Conservation (phyloP, 495 filamentous ascomycete species). For the Penicillium angulare region DNA sequence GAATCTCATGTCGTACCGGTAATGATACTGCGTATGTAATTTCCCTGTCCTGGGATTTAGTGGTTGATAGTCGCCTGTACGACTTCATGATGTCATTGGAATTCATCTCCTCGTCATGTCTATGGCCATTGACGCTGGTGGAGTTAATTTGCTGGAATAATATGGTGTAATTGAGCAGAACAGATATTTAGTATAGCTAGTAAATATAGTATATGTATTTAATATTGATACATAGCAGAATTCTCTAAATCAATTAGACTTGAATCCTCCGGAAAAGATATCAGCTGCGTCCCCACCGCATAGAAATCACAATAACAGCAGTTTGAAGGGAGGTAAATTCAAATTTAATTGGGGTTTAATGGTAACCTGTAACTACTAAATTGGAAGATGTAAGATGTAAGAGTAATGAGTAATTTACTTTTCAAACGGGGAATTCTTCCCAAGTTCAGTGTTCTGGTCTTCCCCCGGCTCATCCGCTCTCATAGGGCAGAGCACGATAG, state of each 20-base stretch:
- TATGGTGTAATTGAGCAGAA: background rate
- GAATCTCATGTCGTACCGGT: too few relatives aligned
- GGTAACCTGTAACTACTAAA: too few relatives aligned
- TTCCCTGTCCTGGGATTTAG: background rate
- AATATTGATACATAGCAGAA: too few relatives aligned
- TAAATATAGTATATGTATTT: too few relatives aligned
- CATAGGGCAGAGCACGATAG: conserved; percentile 11
- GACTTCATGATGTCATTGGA: conserved; percentile 28
- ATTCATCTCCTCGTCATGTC: background rate
- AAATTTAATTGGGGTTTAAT: too few relatives aligned
- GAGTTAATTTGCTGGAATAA: background rate
- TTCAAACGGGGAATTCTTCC: too few relatives aligned
- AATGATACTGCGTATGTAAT: background rate
- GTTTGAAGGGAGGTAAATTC: background rate
- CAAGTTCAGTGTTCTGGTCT: too few relatives aligned
- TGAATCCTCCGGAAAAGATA: background rate
- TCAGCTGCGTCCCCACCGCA: conserved; percentile 14
- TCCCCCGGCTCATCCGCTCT: too few relatives aligned
- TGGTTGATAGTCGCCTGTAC: conserved; percentile 3
- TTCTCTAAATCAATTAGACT: background rate
- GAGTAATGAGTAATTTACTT: too few relatives aligned
- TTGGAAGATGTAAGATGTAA: too few relatives aligned
- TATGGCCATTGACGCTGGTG: background rate
- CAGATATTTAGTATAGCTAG: too few relatives aligned
- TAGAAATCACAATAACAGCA: conserved; percentile 6